Conservation (phyloP, 805 yeast genomes). For the Candida insectorum region DNA sequence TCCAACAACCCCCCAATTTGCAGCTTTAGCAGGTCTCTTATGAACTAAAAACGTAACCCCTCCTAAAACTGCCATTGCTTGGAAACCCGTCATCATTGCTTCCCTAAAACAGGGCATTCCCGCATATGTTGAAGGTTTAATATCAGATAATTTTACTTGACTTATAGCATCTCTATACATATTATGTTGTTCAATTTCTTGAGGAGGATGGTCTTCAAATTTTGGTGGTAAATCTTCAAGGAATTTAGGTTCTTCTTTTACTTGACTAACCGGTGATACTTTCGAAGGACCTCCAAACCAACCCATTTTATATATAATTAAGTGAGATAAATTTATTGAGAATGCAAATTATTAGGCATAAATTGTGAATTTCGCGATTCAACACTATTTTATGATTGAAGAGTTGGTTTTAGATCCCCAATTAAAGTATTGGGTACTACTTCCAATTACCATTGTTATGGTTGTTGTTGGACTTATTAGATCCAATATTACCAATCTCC, state of each 20-base stretch:
- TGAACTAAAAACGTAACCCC: conserved; percentile 65
- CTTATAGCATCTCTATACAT: conserved; percentile 34
- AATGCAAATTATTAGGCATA: no score
- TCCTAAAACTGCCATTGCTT: conserved; percentile 68
- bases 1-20: conserved; percentile 83
- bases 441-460: conserved; percentile 90
- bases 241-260: conserved; percentile 25
- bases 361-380: no score
- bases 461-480: conserved; percentile 79
- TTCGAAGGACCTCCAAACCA: conserved; percentile 43
- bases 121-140: conserved; percentile 47
- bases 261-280: conserved; percentile 33
- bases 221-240: conserved; percentile 54
- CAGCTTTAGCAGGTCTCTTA: conserved; percentile 57
- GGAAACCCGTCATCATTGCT: conserved; percentile 72
- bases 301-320: conserved; percentile 33
- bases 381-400: conserved; percentile 9
- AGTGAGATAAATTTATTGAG: background rate
- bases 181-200: conserved; percentile 6
- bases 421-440: conserved; percentile 82
- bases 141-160: conserved; percentile 47
- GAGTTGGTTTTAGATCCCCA: conserved; percentile 67
- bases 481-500: conserved; percentile 59
- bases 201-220: conserved; percentile 35
- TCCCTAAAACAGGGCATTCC: conserved; percentile 77